These are phyloP conservation scores for Platismatia glauca DNA, from an alignment of 495 filamentous ascomycete genomes.

Conservation along the genomic window DNA sequence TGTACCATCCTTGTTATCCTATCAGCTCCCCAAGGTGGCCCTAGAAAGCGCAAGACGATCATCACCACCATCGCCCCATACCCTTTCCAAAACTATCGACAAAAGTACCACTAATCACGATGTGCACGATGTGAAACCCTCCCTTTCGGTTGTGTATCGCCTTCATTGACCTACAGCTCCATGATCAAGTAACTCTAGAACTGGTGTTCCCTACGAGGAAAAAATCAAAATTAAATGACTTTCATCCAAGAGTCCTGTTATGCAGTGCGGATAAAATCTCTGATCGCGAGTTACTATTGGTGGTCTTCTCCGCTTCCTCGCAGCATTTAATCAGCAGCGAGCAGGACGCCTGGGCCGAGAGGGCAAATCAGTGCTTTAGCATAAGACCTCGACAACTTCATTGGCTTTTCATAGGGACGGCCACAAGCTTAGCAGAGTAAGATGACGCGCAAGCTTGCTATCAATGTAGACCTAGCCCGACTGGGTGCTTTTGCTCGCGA, in stretches of 20 bases:
- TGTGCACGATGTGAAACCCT: no score
- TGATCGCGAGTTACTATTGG: constrained; percentile 12
- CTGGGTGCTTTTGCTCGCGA: background rate
- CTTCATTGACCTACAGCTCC: background rate
- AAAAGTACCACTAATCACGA: no score
- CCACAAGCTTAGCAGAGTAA: background rate
- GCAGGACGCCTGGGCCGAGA: constrained; percentile 9
- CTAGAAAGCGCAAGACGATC: no score
- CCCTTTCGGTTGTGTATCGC: constrained; percentile 15
- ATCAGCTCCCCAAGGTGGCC: no score
- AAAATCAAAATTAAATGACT: no score
- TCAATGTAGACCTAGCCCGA: background rate
- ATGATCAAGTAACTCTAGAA: background rate
- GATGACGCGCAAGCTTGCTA: background rate
- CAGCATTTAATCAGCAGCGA: no score
- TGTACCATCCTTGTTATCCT: no score
- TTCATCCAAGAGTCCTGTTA: no score
- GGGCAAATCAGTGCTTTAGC: constrained; percentile 5
- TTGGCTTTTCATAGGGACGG: background rate
- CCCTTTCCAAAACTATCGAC: no score
- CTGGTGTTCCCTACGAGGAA: background rate
- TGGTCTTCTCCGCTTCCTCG: constrained; percentile 7
- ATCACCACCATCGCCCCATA: no score
- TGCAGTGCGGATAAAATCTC: constrained; percentile 9
- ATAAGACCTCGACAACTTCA: background rate